Base-by-base conservation (phyloP, 1,284 basidiomycete genomes). In the Stereum hirsutum region DNA sequence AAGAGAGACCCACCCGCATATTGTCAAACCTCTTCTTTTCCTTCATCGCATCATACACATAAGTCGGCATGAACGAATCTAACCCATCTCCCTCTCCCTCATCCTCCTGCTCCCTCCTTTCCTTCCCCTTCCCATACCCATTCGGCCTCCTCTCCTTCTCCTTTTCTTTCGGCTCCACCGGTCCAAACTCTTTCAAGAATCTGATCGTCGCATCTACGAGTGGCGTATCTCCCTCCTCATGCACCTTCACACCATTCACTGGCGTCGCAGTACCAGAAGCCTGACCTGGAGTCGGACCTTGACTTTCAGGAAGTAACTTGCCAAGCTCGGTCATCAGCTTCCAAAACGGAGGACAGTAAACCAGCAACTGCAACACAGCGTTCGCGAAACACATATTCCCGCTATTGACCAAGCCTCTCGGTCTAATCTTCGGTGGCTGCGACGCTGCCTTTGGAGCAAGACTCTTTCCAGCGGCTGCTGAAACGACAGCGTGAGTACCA, bases 331-430 rank as follows among this genome's bases (percentile, higher is more conserved):
- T 71, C 56, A 98, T 87, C 41, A 97, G 65, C 39, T 75, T 73
- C 55, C 83, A 82, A 62, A 98, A 96, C 2, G 89, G 90, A 12
- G 78, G 75, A 54, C 87, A 93, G 62, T 93, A 95, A 1, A 95
- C 77, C 17, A 99, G 73, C 2, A 89, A 81, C 65, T 98, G 95
- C 20, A 98, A 66, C 25, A 97, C 87, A 0, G 92, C 84, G 57
- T 98, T 98, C 41, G 94, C 93, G 59, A 97, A 99, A 64, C 95
- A 99, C 78, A 97, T 87, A 65, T 99, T 99, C 7, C 95, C 95
- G 5, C 81, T 87, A 64, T 98, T 99, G 55, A 98, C 76, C 34
- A 99, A 68, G 4, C 95, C 95, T 24, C 94, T 75, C 0, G 91
- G 85, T 25, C 72, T 63, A 19, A 77, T 73, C 47, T 70, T 63